phyloP scores from a whole-genome alignment of 345 rosid genomes.

The Brassica rapa region DNA sequence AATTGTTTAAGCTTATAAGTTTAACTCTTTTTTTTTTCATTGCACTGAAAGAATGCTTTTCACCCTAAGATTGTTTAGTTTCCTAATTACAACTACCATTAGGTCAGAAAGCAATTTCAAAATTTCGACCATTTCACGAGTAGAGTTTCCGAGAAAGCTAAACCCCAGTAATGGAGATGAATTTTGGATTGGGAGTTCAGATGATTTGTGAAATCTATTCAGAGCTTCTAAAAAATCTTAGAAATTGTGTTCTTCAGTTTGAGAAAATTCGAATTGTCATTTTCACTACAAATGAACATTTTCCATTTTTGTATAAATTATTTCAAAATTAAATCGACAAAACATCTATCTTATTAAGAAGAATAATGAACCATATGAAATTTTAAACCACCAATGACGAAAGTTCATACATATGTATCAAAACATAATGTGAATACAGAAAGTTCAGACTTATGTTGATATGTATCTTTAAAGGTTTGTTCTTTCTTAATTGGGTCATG shows the following conservation, averaged over 20 bases:
- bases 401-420: not conserved
- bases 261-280: not conserved
- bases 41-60: not conserved
- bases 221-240: not conserved
- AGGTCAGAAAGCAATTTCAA: not conserved
- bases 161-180: not conserved
- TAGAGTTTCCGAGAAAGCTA: not conserved
- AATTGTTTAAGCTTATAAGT: not conserved
- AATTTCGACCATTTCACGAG: not conserved
- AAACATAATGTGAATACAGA: conserved; percentile 1
- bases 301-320: not conserved
- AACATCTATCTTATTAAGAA: not conserved
- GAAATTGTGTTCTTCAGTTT: not conserved
- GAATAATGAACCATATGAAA: not conserved
- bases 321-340: not conserved
- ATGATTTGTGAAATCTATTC: not conserved
- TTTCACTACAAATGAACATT: not conserved
- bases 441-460: not conserved
- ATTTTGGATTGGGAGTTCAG: not conserved
- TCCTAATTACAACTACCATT: not conserved
- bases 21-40: not conserved
- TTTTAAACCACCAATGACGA: not conserved
- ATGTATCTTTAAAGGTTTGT: not conserved
- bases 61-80: not conserved
- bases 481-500: conserved; percentile 29